Percentiles rank a stretch among this genome's conserved stretches.
Evolutionary conservation across 2,329 filamentous ascomycete genomes (phyloP).

Genomic region (Xylaria digitata): DNA sequence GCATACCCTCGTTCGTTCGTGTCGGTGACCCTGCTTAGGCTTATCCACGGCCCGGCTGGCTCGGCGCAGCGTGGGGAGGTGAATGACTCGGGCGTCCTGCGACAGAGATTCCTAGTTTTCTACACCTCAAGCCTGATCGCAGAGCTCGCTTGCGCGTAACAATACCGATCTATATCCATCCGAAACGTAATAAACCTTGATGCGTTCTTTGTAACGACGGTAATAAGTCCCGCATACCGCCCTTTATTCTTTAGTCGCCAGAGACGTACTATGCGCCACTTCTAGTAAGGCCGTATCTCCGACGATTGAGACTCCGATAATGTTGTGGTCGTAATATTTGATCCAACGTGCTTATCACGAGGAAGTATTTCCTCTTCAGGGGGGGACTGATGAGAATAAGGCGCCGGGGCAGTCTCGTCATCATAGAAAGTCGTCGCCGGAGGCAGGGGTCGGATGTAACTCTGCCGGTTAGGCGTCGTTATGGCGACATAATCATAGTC

Average conservation of each 20-base stretch:
- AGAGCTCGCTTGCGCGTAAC: not conserved
- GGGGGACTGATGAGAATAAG: slow-evolving; percentile 21
- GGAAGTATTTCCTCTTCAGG: not conserved
- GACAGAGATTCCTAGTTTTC: too few relatives aligned
- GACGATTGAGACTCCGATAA: not conserved
- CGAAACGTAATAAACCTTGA: not conserved
- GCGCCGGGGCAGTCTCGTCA: slow-evolving; percentile 33
- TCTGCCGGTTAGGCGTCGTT: slow-evolving; percentile 6
- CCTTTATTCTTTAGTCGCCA: too few relatives aligned
- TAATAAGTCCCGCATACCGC: not conserved
- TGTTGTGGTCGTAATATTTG: not conserved
- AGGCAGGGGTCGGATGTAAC: slow-evolving; percentile 26
- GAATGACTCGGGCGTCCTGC: not conserved
- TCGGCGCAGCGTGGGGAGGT: not conserved
- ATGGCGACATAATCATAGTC: slow-evolving; percentile 36
- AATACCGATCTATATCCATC: not conserved
- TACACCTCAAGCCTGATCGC: not conserved
- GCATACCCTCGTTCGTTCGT: not conserved
- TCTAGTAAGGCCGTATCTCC: not conserved
- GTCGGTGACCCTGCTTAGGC: not conserved
- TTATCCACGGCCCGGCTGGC: not conserved
- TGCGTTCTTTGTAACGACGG: not conserved
- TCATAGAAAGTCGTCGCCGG: slow-evolving; percentile 31
- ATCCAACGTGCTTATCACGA: not conserved
- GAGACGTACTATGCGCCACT: too few relatives aligned